Conservation (phyloP, 1,284 basidiomycete species). For the Vanrija humicola region DNA sequence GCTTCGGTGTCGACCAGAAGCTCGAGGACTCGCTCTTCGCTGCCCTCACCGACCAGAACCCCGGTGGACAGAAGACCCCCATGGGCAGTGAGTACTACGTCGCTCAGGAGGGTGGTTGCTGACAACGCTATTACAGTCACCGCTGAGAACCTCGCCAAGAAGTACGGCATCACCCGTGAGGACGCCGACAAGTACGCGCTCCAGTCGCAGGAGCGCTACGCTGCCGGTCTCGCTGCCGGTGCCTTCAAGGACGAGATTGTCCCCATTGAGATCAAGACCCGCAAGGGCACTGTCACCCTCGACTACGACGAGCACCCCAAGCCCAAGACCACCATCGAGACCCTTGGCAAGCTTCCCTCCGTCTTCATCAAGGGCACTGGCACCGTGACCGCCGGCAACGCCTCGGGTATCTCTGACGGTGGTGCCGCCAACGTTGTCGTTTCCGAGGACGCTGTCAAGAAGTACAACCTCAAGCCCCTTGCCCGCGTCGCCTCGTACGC, state of each 20-base stretch:
- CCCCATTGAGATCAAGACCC: conserved; percentile 51
- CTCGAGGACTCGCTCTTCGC: conserved; percentile 57
- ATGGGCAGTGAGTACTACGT: conserved; percentile 43
- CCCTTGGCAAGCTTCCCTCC: conserved; percentile 51
- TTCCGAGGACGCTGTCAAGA: conserved; percentile 51
- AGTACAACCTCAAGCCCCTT: conserved; percentile 52
- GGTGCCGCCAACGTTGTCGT: conserved; percentile 57
- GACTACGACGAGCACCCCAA: conserved; percentile 55
- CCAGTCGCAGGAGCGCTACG: conserved; percentile 55
- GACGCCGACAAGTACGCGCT: conserved; percentile 57
- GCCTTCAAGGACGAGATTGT: conserved; percentile 55
- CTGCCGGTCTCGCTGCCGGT: conserved; percentile 52
- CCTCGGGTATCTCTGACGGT: conserved; percentile 56
- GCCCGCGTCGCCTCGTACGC: conserved; percentile 54
- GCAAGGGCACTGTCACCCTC: conserved; percentile 43
- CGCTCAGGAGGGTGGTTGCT: no score
- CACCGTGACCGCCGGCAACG: conserved; percentile 56
- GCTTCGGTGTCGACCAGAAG: conserved; percentile 53
- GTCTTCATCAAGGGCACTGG: conserved; percentile 55
- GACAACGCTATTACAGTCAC: conserved; percentile 43
- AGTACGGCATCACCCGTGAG: conserved; percentile 55
- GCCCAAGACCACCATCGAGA: conserved; percentile 49
- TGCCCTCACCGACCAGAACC: conserved; percentile 54
- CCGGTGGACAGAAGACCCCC: conserved; percentile 49
- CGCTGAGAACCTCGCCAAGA: conserved; percentile 56